Evolutionary conservation across 768 basidiomycete genomes (phyloP).

Genomic region (Psilocybe azurescens): DNA sequence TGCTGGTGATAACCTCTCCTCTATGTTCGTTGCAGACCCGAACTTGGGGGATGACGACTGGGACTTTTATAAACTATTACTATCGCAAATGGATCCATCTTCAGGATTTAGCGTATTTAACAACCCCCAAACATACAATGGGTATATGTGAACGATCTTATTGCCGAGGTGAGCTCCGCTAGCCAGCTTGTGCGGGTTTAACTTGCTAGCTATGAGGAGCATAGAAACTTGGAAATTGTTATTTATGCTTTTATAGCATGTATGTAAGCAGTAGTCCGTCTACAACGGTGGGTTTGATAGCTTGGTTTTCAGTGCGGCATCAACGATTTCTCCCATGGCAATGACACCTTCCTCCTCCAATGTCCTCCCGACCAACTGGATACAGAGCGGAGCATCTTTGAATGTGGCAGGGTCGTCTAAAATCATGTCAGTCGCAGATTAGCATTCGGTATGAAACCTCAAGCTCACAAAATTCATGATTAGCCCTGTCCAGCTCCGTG

Average conservation of each 20-base stretch:
- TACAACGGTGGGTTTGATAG: not conserved
- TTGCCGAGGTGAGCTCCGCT: no score
- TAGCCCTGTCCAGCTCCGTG: conserved; percentile 47
- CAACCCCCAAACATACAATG: not conserved
- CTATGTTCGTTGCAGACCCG: not conserved
- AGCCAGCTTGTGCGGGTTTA: no score
- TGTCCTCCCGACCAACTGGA: conserved; percentile 74
- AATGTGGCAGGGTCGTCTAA: conserved; percentile 64
- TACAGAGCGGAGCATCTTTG: conserved; percentile 59
- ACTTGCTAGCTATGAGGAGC: no score
- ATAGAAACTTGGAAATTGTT: no score
- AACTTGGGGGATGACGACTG: not conserved
- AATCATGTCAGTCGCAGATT: not conserved
- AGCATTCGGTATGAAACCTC: not conserved
- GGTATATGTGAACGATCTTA: no score
- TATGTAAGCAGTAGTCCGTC: not conserved
- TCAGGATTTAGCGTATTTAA: not conserved
- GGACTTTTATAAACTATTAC: not conserved
- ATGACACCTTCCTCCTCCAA: conserved; percentile 80
- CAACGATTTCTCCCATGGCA: conserved; percentile 70
- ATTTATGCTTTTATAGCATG: not conserved
- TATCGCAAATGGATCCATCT: not conserved
- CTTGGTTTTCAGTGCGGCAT: conserved; percentile 48
- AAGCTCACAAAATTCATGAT: conserved; percentile 32
- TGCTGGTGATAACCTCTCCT: not conserved